phyloP scores from a whole-genome alignment of 148 eudicot species.

The Rhododendron henanense region DNA sequence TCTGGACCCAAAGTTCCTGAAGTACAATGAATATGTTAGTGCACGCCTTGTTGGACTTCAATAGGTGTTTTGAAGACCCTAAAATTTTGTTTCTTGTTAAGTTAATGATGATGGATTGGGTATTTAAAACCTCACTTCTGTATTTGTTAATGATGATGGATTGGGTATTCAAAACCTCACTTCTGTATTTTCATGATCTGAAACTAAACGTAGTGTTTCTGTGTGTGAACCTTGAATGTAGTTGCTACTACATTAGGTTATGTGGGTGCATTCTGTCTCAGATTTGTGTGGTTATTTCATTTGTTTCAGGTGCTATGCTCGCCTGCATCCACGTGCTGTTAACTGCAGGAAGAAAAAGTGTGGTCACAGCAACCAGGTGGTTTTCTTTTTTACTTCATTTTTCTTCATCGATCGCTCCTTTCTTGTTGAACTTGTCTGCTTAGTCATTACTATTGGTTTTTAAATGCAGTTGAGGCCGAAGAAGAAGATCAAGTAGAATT shows the following conservation, averaged over 20 bases:
- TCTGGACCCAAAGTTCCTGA: background rate
- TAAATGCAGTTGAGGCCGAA: conserved; percentile 43
- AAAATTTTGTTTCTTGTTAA: background rate
- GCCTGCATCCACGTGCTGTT: conserved; percentile 47
- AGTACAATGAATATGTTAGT: background rate
- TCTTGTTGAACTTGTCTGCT: background rate
- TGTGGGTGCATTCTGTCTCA: background rate
- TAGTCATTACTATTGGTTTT: background rate
- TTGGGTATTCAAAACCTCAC: background rate
- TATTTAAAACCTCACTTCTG: background rate
- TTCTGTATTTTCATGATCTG: background rate
- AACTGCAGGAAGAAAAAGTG: conserved; percentile 62
- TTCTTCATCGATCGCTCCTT: background rate
- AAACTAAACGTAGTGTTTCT: background rate
- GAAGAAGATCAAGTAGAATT: conserved; percentile 32
- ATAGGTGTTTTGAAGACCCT: background rate
- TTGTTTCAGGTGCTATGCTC: conserved; percentile 48
- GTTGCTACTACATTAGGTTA: background rate
- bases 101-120: background rate
- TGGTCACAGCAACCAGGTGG: conserved; percentile 52
- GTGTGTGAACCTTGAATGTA: background rate
- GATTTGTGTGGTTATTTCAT: background rate
- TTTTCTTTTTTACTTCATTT: background rate
- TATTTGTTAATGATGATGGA: background rate
- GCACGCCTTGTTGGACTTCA: background rate